Evolutionary conservation across 2,329 filamentous ascomycete genomes (phyloP).

Genomic region (Plectosphaerella plurivora): DNA sequence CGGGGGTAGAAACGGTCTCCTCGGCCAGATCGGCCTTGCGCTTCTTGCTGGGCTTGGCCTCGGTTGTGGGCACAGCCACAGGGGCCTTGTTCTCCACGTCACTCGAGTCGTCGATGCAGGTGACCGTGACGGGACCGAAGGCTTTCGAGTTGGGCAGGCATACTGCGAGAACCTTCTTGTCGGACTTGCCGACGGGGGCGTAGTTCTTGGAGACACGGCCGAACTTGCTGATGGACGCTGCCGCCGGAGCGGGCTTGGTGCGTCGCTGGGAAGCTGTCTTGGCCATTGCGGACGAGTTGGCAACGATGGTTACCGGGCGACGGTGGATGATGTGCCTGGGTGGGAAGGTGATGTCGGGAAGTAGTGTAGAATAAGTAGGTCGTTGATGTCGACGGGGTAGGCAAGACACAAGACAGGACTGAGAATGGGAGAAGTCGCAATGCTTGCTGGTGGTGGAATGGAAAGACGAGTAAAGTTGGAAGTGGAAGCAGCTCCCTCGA

Average conservation of each 20-base stretch:
- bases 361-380: neutral
- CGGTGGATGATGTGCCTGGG: neutral
- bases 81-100: constrained; percentile 7
- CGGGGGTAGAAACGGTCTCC: neutral
- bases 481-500: neutral
- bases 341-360: neutral
- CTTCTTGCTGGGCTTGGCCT: constrained; percentile 6
- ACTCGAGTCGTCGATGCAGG: neutral
- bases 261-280: constrained; percentile 10
- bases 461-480: neutral
- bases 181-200: neutral
- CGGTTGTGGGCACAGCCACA: neutral
- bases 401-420: neutral
- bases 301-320: neutral
- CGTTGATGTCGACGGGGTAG: neutral
- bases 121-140: neutral
- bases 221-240: constrained; percentile 11
- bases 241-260: constrained; percentile 8
- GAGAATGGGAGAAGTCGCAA: neutral
- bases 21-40: constrained; percentile 9
- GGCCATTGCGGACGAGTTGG: constrained; percentile 9
- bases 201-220: constrained; percentile 10
- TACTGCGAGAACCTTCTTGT: constrained; percentile 8
- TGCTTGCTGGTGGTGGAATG: neutral
- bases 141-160: constrained; percentile 6